Evolutionary conservation across 805 yeast genomes (phyloP), one percentile per base, ranked within the genome.

Genomic region (Geotrichum ghanense): DNA sequence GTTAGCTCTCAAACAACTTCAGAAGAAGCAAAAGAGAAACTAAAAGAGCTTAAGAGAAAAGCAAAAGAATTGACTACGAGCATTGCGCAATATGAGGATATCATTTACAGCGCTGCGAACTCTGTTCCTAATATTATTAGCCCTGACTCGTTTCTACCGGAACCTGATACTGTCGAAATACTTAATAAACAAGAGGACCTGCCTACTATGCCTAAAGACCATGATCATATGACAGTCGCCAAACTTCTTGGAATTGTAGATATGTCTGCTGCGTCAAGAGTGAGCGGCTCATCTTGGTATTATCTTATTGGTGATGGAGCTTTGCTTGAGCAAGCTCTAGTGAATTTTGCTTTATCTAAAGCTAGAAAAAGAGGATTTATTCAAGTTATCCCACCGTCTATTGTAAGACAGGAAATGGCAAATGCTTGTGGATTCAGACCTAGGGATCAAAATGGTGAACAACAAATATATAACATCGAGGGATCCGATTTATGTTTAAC

Each of bases 361-460:
- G 95, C 96, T 2, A 67, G 85, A 41, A 55, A 65, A 42, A 59
- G 69, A 7, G 95, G 95, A 0, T 92, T 84, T 65, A 63, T 64
- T 26, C 74, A 82, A 73, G 76, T 81, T 7, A 62, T 76, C 9
- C 97, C 97, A 0, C 98, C 98, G 1, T 76, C 94, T 0, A 76
- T 92, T 14, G 95, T 89, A 2, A 76, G 83, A 53, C 68, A 78
- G 17, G 94, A 84, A 51, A 69, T 86, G 3, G 78, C 89, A 0
- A 69, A 73, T 53, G 96, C 96, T 0, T 92, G 98, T 68, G 98
- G 98, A 0, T 92, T 89, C 67, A 79, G 81, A 57, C 98, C 98
- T 10, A 76, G 95, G 50, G 97, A 92, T 58, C 81, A 79, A 55
- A 83, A 83, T 53, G 78, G 79, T 50, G 97, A 88, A 57, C 79